Percentiles rank a stretch among this genome's conserved stretches.
phyloP scores from a whole-genome alignment of 2,329 filamentous ascomycete genomes.

The Coleophoma eucalyptorum region DNA sequence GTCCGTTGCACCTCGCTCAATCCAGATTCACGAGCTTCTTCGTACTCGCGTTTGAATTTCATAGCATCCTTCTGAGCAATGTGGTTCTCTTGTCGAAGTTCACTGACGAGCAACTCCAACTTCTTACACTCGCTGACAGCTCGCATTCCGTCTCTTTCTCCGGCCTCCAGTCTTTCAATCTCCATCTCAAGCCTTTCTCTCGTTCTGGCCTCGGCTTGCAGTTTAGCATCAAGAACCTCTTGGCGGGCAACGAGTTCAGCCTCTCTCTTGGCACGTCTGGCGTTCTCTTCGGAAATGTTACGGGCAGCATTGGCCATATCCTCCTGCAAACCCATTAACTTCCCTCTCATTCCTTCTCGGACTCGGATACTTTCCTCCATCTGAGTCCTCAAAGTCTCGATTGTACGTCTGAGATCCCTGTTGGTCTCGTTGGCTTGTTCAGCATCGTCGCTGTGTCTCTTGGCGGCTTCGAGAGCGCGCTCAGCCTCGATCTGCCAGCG shows the following conservation, averaged over 20 bases:
- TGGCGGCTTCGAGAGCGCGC: constrained; percentile 58
- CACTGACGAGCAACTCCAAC: constrained; percentile 49
- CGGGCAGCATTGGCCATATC: constrained; percentile 79
- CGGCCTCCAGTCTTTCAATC: constrained; percentile 60
- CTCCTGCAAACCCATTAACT: constrained; percentile 80
- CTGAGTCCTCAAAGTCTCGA: constrained; percentile 71
- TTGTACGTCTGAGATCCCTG: constrained; percentile 69
- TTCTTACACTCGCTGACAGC: constrained; percentile 60
- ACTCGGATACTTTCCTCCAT: constrained; percentile 83
- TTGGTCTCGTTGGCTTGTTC: constrained; percentile 57
- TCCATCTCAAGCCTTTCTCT: constrained; percentile 64
- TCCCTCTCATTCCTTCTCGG: constrained; percentile 77
- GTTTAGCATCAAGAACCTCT: constrained; percentile 72
- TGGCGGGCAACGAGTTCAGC: constrained; percentile 75
- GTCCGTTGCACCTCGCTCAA: constrained; percentile 78
- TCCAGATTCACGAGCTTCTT: constrained; percentile 77
- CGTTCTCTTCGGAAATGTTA: constrained; percentile 80
- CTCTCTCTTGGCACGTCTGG: constrained; percentile 73
- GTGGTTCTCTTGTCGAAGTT: constrained; percentile 63
- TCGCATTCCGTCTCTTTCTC: constrained; percentile 62
- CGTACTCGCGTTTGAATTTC: constrained; percentile 74
- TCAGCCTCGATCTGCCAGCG: constrained; percentile 62
- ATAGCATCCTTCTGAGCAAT: constrained; percentile 37
- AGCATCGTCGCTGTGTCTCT: constrained; percentile 55
- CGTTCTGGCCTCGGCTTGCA: constrained; percentile 71